Evolutionary conservation across 306 rosid species (phyloP), one percentile per base, ranked within the genome.

Genomic region (Datisca glomerata): DNA sequence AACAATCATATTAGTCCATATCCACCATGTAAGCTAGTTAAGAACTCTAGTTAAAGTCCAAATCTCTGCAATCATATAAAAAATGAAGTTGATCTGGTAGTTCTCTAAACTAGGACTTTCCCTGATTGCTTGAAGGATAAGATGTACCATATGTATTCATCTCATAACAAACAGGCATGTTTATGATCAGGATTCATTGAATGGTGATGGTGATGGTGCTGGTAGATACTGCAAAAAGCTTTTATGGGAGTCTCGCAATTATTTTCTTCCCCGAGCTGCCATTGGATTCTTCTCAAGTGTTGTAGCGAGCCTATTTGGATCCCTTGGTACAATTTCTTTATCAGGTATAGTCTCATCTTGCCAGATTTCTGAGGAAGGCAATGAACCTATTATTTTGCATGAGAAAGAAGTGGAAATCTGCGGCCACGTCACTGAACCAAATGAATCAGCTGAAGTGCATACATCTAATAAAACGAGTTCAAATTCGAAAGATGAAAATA

Each of bases 191-290:
- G 75, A 41, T 41, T 53, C 63, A 59, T 59, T 56, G 37, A 63
- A 63, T 45, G 60, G 33, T 41, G 56, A 55, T 41, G 47, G 33
- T 41, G 56, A 52, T 41, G 46, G 41, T 36, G 64, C 31, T 36
- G 53, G 50, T 39, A 63, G 55, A 52, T 59, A 59, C 37, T 63
- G 63, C 48, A 60, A 55, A 53, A 68, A 51, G 21, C 56, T 46
- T 56, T 40, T 62, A 16, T 67, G 82, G 65, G 85, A 78, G 63
- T 52, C 66, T 59, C 51, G 70, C 59, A 61, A 74, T 46, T 80
- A 60, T 63, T 63, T 64, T 61, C 56, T 91, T 71, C 66, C 96
- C 48, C 93, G 43, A 64, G 86, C 80, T 14, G 81, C 85, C 64
- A 37, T 84, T 38, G 78, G 70, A 59, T 68, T 80, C 53, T 68